Evolutionary conservation across 805 yeast genomes (phyloP).

Genomic region (Kluyveromyces siamensis): DNA sequence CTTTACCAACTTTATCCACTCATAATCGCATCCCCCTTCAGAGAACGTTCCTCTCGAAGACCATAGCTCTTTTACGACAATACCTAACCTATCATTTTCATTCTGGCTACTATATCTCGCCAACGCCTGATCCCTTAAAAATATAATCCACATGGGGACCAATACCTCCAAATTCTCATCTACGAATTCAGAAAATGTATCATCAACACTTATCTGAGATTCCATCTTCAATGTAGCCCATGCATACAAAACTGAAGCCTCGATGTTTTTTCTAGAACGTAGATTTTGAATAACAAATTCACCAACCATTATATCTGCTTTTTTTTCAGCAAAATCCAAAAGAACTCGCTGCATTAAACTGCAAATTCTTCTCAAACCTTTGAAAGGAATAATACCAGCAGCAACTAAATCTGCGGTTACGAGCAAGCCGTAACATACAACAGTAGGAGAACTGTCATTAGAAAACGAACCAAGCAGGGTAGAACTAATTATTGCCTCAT

Average conservation of each 20-base stretch:
- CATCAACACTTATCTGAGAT: conserved; percentile 17
- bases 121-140: conserved; percentile 66
- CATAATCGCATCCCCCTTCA: conserved; percentile 30
- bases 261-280: conserved; percentile 43
- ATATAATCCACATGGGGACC: conserved; percentile 70
- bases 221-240: conserved; percentile 57
- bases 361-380: conserved; percentile 46
- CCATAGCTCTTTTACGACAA: neutral
- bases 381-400: conserved; percentile 43
- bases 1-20: conserved; percentile 73
- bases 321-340: conserved; percentile 37
- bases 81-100: conserved; percentile 22
- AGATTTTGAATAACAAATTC: conserved; percentile 41
- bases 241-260: conserved; percentile 52
- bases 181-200: conserved; percentile 41
- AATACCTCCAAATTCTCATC: conserved; percentile 50
- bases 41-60: neutral
- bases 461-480: conserved; percentile 84
- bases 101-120: conserved; percentile 42
- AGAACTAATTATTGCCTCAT: conserved; percentile 87
- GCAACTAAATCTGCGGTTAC: conserved; percentile 71
- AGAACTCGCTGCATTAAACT: conserved; percentile 58
- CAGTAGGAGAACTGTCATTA: conserved; percentile 58
- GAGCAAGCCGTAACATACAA: conserved; percentile 68
- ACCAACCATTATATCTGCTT: conserved; percentile 40